phyloP scores from a whole-genome alignment of 768 basidiomycete genomes.

The Lactifluus hygrophoroides region DNA sequence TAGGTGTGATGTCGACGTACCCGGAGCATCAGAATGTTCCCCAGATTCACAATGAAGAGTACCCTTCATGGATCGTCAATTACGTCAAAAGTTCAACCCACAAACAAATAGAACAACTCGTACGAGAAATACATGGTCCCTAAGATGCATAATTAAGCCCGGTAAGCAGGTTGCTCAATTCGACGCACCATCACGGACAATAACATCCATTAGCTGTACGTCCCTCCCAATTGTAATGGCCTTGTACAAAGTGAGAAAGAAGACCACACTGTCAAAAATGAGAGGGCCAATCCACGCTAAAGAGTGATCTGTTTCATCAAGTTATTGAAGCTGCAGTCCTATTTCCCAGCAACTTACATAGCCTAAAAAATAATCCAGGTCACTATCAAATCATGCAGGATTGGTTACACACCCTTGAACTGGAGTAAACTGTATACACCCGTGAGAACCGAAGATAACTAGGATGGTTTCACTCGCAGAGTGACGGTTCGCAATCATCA shows the following conservation, averaged over 20 bases:
- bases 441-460: too few species aligned
- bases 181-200: neutral
- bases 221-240: neutral
- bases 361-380: neutral
- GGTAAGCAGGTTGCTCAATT: neutral
- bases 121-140: conserved; percentile 14
- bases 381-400: too few species aligned
- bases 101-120: neutral
- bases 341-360: neutral
- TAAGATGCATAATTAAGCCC: neutral
- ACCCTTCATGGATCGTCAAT: neutral
- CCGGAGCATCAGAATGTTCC: neutral
- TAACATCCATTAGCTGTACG: too few species aligned
- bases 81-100: neutral
- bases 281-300: conserved; percentile 2
- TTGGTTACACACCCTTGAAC: too few species aligned
- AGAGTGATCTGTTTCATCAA: neutral
- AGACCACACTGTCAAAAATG: conserved; percentile 3
- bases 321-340: neutral
- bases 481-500: too few species aligned
- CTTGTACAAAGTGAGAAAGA: conserved; percentile 9
- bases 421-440: too few species aligned
- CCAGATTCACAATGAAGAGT: too few species aligned
- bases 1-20: neutral
- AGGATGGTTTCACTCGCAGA: too few species aligned